Base-by-base conservation (phyloP, 2,329 filamentous ascomycete species). In the Bipolaris oryzae region DNA sequence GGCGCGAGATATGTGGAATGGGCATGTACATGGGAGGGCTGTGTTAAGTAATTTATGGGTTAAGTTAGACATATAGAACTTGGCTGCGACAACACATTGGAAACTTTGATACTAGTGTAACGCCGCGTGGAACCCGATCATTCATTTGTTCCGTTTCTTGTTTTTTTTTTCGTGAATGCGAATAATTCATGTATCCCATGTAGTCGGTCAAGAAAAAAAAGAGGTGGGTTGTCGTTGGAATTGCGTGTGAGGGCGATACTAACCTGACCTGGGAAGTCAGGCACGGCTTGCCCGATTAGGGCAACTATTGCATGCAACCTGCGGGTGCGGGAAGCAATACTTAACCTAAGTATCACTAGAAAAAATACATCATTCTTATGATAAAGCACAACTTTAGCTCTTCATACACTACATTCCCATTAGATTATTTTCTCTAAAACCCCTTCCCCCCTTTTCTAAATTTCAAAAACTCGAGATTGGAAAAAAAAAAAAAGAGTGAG, bases 261-360 rank as follows among this genome's bases (percentile, higher is more conserved):
- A 47, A 50, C 50, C 60, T 55, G 50, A 46, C 50, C 41, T 55
- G 53, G 57, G 54, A 51, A 57, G 50, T 50, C 57, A 53, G 60
- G 60, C 51, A 58, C 58, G 45, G 49, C 52, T 61, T 63, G 48
- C 58, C 58, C 33, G 34, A 58, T 62, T 49, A 41, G 47, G 59
- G 49, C 45, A 60, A 57, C 53, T 50, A 50, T 60, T 45, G 53
- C 57, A 60, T 57, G 13, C n/a, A 23, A n/a, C n/a, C n/a, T 25
- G 23, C 20, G 18, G 28, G 25, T 34, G 41, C 15, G 23, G 38
- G 34, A 3, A 18, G 16, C 7, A 23, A 38, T 15, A 28, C 4
- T 28, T 9, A 21, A 41, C 16, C 10, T 25, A 25, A 25, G 23
- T 25, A 25, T 25, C 2, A 25, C 23, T 25, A 7, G 23, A 6